Evolutionary conservation across 2,329 filamentous ascomycete species (phyloP).

Genomic region (Neurospora crassa): DNA sequence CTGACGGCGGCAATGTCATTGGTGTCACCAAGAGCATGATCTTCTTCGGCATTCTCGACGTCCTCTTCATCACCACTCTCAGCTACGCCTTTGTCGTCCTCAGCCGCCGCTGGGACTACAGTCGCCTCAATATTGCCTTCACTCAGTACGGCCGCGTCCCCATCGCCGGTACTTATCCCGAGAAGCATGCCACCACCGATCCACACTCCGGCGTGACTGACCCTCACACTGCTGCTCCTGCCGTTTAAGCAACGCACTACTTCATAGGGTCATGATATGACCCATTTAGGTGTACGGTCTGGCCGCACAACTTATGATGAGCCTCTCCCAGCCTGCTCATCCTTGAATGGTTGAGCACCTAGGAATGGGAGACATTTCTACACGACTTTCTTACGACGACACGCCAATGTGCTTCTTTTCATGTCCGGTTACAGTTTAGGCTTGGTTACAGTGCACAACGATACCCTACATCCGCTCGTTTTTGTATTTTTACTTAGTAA

Average conservation of each 20-base stretch:
- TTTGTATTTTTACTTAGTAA: background rate
- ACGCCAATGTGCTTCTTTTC: background rate
- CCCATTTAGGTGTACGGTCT: background rate
- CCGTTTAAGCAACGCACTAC: background rate
- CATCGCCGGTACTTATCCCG: conserved; percentile 32
- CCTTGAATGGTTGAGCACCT: background rate
- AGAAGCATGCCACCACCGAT: conserved; percentile 28
- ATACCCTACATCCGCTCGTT: background rate
- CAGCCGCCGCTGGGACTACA: conserved; percentile 41
- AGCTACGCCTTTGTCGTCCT: conserved; percentile 33
- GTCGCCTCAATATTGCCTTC: conserved; percentile 40
- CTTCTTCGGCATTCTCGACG: conserved; percentile 45
- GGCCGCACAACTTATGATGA: background rate
- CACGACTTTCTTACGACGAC: background rate
- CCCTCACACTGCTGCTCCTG: background rate
- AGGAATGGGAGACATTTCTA: background rate
- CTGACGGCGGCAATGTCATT: conserved; percentile 42
- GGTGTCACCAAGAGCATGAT: conserved; percentile 35
- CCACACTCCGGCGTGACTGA: background rate
- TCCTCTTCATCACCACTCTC: conserved; percentile 36
- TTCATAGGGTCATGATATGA: background rate
- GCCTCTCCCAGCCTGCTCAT: background rate
- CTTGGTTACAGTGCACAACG: background rate
- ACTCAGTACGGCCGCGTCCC: conserved; percentile 44
- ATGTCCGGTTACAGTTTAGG: background rate